Evolutionary conservation across 202 grass and related monocot species (phyloP), one percentile per base, ranked within the genome.

Genomic region (Schoenoplectus tabernaemontani): DNA sequence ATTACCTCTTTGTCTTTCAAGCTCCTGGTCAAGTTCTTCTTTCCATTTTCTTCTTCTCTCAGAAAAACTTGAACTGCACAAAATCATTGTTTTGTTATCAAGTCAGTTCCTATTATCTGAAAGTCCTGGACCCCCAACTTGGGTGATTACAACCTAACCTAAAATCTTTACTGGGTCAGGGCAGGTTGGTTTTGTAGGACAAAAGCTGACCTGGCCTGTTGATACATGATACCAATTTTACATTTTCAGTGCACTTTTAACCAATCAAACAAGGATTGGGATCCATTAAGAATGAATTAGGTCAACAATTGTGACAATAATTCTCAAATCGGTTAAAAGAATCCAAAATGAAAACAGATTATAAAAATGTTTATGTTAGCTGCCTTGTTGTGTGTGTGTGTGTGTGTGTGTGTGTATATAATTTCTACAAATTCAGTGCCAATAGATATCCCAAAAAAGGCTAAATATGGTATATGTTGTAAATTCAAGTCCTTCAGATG

Each of bases 1-100:
- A 51, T 82, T 89, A 92, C 96, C 96, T 98, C 96, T 89, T 85
- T 92, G 84, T 72, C 84, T 89, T 84, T 98, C 88, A 76, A 95
- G 89, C 86, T 98, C 96, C 81, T 89, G 86, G 78, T 80, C 84
- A 44, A 98, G 81, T 68, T 94, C 91, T 81, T 98, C 91, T 87
- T 90, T 95, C 96, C 96, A 98, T 81, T 92, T 92, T 43, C 75
- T 88, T 68, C 84, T 87, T 69, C 59, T 98, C 61, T 98, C 91
- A 24, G 89, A 89, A 10, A 90, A 88, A 82, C 57, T 92, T 62
- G 78, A 50, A 59, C 86, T 97, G 86, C 80, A 85, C 69, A 82
- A 43, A 83, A 82, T 53, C 77, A 59, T 72, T 64, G 22, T 79
- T 59, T 51, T 54, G 19, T 26, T 26, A 47, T 90, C 77, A 88